These are phyloP conservation scores for Ballota nigra DNA, from an alignment of 257 asterid species.

Conservation along the genomic window DNA sequence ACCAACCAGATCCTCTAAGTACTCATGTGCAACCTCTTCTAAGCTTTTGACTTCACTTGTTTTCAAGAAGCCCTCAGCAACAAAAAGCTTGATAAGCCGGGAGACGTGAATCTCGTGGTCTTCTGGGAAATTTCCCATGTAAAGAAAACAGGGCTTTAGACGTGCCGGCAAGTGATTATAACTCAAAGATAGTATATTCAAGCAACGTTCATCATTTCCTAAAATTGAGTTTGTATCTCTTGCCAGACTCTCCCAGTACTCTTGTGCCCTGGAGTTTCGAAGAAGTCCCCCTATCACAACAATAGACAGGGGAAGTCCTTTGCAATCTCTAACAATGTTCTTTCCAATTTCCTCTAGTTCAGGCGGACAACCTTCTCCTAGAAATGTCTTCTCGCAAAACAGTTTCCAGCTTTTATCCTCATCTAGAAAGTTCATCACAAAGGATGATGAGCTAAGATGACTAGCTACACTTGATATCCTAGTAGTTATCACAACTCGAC, in stretches of 20 bases:
- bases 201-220: not conserved
- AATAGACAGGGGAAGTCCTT: conserved; percentile 1
- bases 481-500: too few species aligned
- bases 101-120: not conserved
- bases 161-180: not conserved
- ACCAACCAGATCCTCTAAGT: not conserved
- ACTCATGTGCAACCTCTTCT: conserved; percentile 1
- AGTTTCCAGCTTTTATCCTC: not conserved
- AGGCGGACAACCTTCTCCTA: not conserved
- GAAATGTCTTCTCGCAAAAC: conserved; percentile 11
- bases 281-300: not conserved
- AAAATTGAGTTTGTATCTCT: not conserved
- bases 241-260: not conserved
- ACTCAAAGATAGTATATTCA: too few species aligned
- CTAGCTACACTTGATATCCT: too few species aligned
- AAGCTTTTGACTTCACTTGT: not conserved
- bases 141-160: conserved; percentile 4
- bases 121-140: not conserved
- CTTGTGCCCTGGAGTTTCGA: not conserved
- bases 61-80: not conserved
- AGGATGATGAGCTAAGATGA: too few species aligned
- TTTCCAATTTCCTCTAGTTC: conserved; percentile 8
- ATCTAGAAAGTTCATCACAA: too few species aligned
- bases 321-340: not conserved
- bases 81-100: not conserved